Base-by-base conservation (phyloP, 192 early-diverging fungal genomes). In the Diversispora epigaea region DNA sequence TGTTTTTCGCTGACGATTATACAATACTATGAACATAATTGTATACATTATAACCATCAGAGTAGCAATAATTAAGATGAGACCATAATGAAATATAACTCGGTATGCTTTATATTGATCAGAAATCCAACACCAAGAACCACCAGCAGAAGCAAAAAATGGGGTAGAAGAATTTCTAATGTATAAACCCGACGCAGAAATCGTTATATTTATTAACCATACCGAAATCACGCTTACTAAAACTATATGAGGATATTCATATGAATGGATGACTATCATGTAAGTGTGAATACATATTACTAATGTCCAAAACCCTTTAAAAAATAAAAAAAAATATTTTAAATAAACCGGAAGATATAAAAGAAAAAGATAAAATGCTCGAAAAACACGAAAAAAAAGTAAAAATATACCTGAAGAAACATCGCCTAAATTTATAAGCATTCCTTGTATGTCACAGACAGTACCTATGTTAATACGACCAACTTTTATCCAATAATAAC, bases 111-210 rank as follows among this genome's bases (percentile, higher is more conserved):
- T 6, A 52, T 65, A 75, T 12, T 44, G 2, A 10, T 17, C 14
- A 14, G 19, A 32, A 50, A 75, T 75, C 73, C 73, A 75, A 54
- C 73, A 75, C 73, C 73, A 75, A 43, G 62, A 11, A 12, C 73
- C 62, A 41, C 47, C 58, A 10, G 73, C 60, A 43, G 17, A 21
- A 75, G 10, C 43, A 50, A 65, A 75, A 65, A 75, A 75, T 43
- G 0, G 44, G 0, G 0, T 40, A 4, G 15, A 15, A 50, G 32
- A 11, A 11, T 11, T 19, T 17, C 39, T 32, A 22, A 72, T 32
- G 17, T 12, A 40, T 5, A 61, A 72, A 21, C 70, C 55, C 21
- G 54, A 17, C 11, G 12, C 0, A 0, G 55, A 52, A 32, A 32
- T 25, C 2, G 22, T 14, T 19, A 72, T 10, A 54, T 65, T 75